Base-by-base conservation (phyloP, 192 early-diverging fungal genomes). In the Gaertneriomyces sp. region DNA sequence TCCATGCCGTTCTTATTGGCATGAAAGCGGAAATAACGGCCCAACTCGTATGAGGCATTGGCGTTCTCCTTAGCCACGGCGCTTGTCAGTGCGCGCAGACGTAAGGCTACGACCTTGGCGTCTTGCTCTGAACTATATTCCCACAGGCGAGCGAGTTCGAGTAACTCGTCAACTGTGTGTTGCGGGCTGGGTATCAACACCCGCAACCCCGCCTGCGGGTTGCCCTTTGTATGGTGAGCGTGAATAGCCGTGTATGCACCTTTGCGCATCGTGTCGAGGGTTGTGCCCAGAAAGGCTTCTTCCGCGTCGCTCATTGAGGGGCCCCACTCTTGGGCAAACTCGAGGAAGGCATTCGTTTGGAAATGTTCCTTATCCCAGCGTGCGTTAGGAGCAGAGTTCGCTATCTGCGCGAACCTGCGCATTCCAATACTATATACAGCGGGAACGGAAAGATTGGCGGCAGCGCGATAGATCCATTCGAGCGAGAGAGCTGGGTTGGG, bases 21-120 rank as follows among this genome's bases (percentile, higher is more conserved):
- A 16, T 55, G 54, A 20, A 55, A 10, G 17, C 10, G 54, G 17
- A 2, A 25, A 33, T 17, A 55, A 12, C 54, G 54, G 11, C n/a
- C 54, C 17, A 55, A 33, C 4, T 55, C 54, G 54, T 55, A 55
- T 11, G 54, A 55, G 11, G 54, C 54, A 20, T 55, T 33, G 54
- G 54, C 54, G 54, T 11, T 11, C 1, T 20, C 54, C 54, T 25
- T 55, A 11, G 54, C 4, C 14, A 4, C 54, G 1, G 54, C 54
- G 1, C 11, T 10, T 11, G 3, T 1, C 12, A 49, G 47, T n/a
- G 47, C 16, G 2, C 0, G 2, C 47, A 1, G 47, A 17, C 47
- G 47, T 2, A n/a, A 1, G 12, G 47, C 47, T 17, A 12, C 12
- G 17, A 49, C 47, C 1, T 49, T 49, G 12, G 1, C 47, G 25